Percentiles rank a stretch among this genome's conserved stretches.
Conservation (phyloP, 1,284 basidiomycete genomes). For the Schizophyllum amplum region DNA sequence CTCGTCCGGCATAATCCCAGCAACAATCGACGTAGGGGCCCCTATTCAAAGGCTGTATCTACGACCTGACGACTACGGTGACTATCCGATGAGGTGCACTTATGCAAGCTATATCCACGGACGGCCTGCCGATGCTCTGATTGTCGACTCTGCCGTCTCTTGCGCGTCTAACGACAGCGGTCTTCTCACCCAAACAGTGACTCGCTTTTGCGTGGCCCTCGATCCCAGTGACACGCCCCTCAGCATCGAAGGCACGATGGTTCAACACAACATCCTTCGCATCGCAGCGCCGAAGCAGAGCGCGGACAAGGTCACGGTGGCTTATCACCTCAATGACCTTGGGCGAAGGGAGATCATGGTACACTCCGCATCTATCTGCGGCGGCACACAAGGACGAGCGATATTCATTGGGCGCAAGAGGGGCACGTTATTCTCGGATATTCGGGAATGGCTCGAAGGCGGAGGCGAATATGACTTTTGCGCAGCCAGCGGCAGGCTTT, state of each 20-base stretch:
- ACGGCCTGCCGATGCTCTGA: too few species aligned
- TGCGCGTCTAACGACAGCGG: too few species aligned
- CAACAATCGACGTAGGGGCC: not conserved
- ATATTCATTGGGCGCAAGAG: not conserved
- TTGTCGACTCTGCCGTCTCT: too few species aligned
- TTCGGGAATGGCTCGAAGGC: not conserved
- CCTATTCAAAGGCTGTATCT: not conserved
- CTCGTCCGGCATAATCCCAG: not conserved
- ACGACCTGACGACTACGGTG: not conserved
- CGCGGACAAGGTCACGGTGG: not conserved
- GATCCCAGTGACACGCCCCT: not conserved
- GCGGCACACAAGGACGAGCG: not conserved
- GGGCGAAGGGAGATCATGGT: not conserved
- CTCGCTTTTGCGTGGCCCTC: not conserved
- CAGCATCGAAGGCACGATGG: not conserved
- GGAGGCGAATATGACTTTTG: not conserved
- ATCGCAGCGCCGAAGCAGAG: not conserved
- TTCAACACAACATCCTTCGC: not conserved
- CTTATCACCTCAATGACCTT: not conserved
- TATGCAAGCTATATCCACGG: not conserved
- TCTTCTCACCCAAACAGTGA: too few species aligned
- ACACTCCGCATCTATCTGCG: not conserved
- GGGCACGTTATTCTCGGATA: not conserved
- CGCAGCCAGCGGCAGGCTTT: not conserved
- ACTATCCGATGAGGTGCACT: not conserved